Conservation (phyloP, 305 asterid genomes). For the Solanum hybrid region DNA sequence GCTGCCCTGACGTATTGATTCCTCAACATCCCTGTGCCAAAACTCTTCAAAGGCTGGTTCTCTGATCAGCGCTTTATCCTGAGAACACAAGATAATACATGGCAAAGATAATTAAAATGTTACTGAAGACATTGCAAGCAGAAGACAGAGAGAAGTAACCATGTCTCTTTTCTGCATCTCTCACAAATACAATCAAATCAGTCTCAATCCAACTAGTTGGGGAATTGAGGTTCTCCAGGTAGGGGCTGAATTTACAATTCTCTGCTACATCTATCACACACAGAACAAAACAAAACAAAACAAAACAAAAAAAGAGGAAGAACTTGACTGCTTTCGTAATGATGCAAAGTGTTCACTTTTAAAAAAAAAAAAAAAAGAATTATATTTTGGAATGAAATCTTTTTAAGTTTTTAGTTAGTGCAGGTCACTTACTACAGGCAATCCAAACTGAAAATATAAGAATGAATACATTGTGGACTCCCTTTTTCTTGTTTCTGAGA, state of each 20-base stretch:
- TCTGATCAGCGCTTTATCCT: conserved; percentile 46
- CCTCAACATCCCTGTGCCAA: conserved; percentile 31
- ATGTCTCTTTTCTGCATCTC: not conserved
- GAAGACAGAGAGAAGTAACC: not conserved
- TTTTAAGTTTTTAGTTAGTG: not conserved
- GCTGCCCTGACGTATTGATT: too few relatives aligned
- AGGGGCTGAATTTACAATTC: not conserved
- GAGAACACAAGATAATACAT: not conserved
- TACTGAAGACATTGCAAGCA: not conserved
- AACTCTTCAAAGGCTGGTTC: conserved; percentile 42
- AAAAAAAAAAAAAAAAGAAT: too few relatives aligned
- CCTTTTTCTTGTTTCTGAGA: not conserved
- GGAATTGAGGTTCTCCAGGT: not conserved
- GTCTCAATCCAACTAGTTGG: not conserved
- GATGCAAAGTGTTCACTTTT: not conserved
- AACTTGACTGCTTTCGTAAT: not conserved
- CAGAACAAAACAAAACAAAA: not conserved
- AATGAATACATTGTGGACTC: not conserved
- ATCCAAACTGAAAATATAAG: not conserved
- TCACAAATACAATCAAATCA: not conserved
- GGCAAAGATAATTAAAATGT: not conserved
- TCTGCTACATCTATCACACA: not conserved
- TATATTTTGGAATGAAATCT: not conserved
- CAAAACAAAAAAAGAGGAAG: not conserved
- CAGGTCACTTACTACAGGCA: not conserved